Evolutionary conservation across 768 basidiomycete species (phyloP), one percentile per base, ranked within the genome.

Genomic region (Kwoniella heveanensis): DNA sequence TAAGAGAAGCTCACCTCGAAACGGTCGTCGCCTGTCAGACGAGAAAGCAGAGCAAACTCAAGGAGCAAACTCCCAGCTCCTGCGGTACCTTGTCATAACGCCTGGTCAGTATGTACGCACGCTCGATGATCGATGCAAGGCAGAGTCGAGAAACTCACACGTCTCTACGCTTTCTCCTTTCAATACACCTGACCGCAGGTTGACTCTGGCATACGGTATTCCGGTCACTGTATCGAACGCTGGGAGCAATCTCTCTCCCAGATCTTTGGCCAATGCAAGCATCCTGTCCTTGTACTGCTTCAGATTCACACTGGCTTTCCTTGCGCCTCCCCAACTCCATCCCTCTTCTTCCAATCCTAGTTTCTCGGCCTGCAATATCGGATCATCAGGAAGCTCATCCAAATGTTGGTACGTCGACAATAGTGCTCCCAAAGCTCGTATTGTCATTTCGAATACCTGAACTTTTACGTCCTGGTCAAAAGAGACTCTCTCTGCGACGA

Each of bases 371-470:
- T 65, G 72, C 66, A 19, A 68, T 56, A n/a, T 50, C 90, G n/a
- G 69, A 61, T 25, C 71, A 47, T 50, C 71, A 36, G 68, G 71
- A 39, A 61, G 70, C 1, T 52, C 27, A 27, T 74, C 71, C 4
- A 80, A 58, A 37, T 68, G 66, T 57, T 78, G 79, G 56, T 76
- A 78, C 2, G 77, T 75, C 24, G 77, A 79, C 29, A 82, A 69
- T 37, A 99, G 84, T 3, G 92, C 92, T 2, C 96, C 96, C 9
- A 99, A 82, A 6, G 93, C 91, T 26, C 94, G 87, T 59, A 98
- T 98, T 0, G 91, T 97, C 10, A 90, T 91, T 82, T 99, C 95
- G 74, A 99, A 99, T 3, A 98, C 89, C 83, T 99, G 95, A n/a
- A 96, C 92, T 79, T 88, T 91, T 46, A 91, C 92, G 80, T 97